Base-by-base conservation (phyloP, 192 early-diverging fungal species). In the Coemansia sp. region DNA sequence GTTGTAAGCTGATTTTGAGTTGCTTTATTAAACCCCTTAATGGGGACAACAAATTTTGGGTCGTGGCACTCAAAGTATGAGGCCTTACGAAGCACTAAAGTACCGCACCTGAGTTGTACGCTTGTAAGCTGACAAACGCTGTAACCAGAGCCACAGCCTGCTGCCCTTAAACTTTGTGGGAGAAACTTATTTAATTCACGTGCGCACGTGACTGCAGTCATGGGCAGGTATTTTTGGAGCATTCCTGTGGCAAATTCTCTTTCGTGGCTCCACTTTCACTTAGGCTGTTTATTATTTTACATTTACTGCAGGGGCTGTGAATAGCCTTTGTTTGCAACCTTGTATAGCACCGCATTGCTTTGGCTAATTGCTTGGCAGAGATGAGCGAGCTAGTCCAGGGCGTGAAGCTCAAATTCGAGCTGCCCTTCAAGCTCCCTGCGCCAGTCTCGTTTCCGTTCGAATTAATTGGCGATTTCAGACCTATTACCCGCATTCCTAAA, bases 401-500 rank as follows among this genome's bases (percentile, higher is more conserved):
- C 66, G 72, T 83, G 11, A 77, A 70, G 65, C 72, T 83, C 60
- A 74, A 66, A 43, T 77, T 68, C 49, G 69, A 77, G 69, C 72
- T 83, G n/a, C 69, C 65, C 52, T 75, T 77, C 38, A 60, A 65
- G 62, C 69, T 83, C 12, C 81, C 81, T 12, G 53, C 62, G 12
- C 75, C 81, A 2, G 81, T 83, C 43, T 71, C 81, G 19, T 75
- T 83, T 52, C 81, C 81, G 22, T 83, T 83, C 57, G 81, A 83
- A 66, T 66, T 66, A 32, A 83, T 83, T 58, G 76, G 76, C 32
- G 75, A 72, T 61, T 78, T 75, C 41, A 58, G 66, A 21, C 73
- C 81, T 35, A 73, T 75, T 39, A 72, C 64, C 10, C 68, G 65
- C 32, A 83, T 83, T 55, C 82, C 82, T 56, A 83, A 79, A 62